Evolutionary conservation across 768 basidiomycete species (phyloP).

Genomic region (Pisolithus albus): DNA sequence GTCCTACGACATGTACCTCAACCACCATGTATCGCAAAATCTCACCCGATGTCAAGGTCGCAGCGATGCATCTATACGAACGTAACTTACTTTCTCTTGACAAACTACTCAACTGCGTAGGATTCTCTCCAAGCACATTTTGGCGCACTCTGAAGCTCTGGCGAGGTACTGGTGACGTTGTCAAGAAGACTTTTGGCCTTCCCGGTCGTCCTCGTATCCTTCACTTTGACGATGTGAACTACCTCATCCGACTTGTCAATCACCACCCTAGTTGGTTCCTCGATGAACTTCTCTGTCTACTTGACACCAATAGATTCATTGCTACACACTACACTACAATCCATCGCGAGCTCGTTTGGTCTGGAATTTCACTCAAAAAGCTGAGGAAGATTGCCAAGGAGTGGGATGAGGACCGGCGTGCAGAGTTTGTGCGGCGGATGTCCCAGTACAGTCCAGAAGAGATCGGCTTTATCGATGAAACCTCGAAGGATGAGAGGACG

Average conservation of each 20-base stretch:
- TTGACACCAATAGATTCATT: slow-evolving; percentile 1
- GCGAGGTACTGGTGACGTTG: neutral
- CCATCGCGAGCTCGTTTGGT: neutral
- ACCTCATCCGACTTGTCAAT: too few species aligned
- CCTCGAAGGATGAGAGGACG: neutral
- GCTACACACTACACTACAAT: slow-evolving; percentile 1
- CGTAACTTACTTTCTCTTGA: neutral
- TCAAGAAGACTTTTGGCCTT: neutral
- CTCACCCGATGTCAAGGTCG: neutral
- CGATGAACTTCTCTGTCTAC: neutral
- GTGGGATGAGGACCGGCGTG: slow-evolving; percentile 18
- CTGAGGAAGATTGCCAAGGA: slow-evolving; percentile 29
- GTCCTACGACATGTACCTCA: neutral
- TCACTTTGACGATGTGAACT: neutral
- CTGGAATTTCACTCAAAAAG: slow-evolving; percentile 24
- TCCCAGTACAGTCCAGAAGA: neutral
- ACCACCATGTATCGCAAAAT: neutral
- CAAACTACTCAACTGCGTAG: neutral
- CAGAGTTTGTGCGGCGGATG: slow-evolving; percentile 17
- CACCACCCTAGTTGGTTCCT: neutral
- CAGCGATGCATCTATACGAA: neutral
- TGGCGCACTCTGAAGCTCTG: neutral
- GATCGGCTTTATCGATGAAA: neutral
- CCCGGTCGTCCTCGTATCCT: neutral
- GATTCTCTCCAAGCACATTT: neutral